Evolutionary conservation across 2,329 filamentous ascomycete genomes (phyloP).

Genomic region (Periconia sp.): DNA sequence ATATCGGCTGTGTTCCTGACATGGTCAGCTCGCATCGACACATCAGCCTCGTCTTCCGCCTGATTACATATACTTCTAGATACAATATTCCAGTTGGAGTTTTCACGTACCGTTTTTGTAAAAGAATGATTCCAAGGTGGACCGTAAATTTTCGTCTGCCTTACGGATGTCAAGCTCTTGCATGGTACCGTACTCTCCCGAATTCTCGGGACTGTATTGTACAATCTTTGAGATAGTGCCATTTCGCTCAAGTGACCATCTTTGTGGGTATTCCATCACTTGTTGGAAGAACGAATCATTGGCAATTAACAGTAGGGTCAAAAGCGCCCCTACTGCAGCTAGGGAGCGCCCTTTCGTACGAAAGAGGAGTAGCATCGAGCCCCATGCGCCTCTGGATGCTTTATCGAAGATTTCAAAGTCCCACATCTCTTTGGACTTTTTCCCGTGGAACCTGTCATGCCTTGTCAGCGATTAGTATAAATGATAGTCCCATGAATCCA

Average conservation of each 20-base stretch:
- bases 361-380: slow-evolving; percentile 18
- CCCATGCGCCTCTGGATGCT: slow-evolving; percentile 25
- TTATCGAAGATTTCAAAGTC: slow-evolving; percentile 39
- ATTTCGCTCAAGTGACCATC: slow-evolving; percentile 9
- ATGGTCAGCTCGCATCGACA: background rate
- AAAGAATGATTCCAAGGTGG: slow-evolving; percentile 6
- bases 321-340: slow-evolving; percentile 18
- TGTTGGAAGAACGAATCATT: slow-evolving; percentile 37
- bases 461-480: background rate
- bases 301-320: slow-evolving; percentile 23
- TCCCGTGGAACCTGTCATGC: slow-evolving; percentile 10
- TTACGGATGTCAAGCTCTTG: background rate
- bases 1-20: slow-evolving; percentile 6
- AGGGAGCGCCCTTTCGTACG: slow-evolving; percentile 23
- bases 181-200: background rate
- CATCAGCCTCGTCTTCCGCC: no score
- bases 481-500: background rate
- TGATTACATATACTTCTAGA: no score
- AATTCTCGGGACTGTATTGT: slow-evolving; percentile 7
- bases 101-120: background rate
- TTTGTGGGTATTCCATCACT: slow-evolving; percentile 18
- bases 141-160: background rate
- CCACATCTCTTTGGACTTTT: slow-evolving; percentile 16
- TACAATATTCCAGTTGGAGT: no score
- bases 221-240: slow-evolving; percentile 14